A percentile compares a stretch with the other conserved stretches of the same genome.
phyloP scores from a whole-genome alignment of 1,284 basidiomycete genomes.

The Austroboletus novae-zelandiae region DNA sequence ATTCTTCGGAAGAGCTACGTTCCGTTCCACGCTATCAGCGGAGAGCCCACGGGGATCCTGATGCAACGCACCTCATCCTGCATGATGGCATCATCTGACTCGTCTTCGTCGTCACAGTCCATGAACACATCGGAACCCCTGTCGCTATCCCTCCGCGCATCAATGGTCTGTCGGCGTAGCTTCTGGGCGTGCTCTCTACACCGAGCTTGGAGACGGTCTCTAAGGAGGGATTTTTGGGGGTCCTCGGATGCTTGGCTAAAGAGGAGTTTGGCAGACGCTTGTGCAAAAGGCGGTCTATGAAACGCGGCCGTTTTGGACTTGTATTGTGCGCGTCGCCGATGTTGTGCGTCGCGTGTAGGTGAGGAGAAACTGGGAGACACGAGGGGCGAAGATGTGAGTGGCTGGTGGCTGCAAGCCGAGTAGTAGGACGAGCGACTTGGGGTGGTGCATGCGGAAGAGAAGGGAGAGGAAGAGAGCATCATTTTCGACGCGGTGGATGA shows the following conservation, averaged over 20 bases:
- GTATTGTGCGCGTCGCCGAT: constrained; percentile 47
- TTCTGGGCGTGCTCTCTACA: constrained; percentile 58
- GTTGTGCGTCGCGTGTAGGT: constrained; percentile 39
- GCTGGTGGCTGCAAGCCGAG: constrained; percentile 32
- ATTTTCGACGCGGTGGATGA: not conserved
- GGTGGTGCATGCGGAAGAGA: constrained; percentile 21
- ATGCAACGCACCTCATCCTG: constrained; percentile 55
- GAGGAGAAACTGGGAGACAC: constrained; percentile 37
- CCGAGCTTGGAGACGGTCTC: constrained; percentile 58
- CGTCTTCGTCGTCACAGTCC: constrained; percentile 52
- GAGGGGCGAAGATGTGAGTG: constrained; percentile 49
- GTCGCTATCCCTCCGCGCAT: constrained; percentile 44
- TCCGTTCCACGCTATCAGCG: constrained; percentile 1
- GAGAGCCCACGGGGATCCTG: constrained; percentile 3
- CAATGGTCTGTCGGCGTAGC: constrained; percentile 50
- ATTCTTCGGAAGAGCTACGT: constrained; percentile 63
- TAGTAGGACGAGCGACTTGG: constrained; percentile 30
- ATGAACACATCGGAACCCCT: constrained; percentile 47
- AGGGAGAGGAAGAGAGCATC: constrained; percentile 22
- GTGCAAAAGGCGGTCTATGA: constrained; percentile 3
- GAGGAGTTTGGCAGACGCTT: constrained; percentile 20
- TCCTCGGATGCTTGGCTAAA: constrained; percentile 30
- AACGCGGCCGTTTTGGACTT: constrained; percentile 33
- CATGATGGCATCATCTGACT: constrained; percentile 47
- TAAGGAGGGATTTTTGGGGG: constrained; percentile 48